Conservation (phyloP, 2,329 filamentous ascomycete genomes). For the Leptodontidium sp. region DNA sequence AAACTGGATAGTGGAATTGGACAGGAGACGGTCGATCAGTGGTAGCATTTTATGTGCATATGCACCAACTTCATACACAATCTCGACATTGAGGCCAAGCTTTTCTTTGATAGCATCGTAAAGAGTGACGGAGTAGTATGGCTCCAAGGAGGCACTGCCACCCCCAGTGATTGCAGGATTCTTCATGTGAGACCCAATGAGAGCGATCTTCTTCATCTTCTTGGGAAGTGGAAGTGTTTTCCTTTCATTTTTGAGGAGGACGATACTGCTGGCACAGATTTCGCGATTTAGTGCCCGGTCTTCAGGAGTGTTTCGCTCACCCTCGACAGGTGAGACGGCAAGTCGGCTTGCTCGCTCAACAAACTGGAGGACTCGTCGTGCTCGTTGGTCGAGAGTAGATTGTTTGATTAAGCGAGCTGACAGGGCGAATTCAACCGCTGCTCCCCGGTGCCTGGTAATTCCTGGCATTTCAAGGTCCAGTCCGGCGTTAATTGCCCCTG, state of each 20-base stretch:
- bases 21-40: constrained; percentile 60
- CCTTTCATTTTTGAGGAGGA: constrained; percentile 69
- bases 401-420: constrained; percentile 36
- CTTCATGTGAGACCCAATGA: constrained; percentile 63
- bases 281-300: constrained; percentile 57
- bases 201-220: constrained; percentile 51
- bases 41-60: constrained; percentile 71
- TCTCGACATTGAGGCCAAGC: constrained; percentile 33
- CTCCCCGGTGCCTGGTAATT: constrained; percentile 36
- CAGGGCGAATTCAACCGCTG: constrained; percentile 36
- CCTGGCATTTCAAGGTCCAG: constrained; percentile 53
- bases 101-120: constrained; percentile 45
- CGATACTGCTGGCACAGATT: constrained; percentile 65
- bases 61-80: constrained; percentile 63
- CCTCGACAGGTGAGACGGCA: constrained; percentile 33
- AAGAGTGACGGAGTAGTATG: constrained; percentile 47
- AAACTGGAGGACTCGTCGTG: constrained; percentile 36
- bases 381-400: constrained; percentile 36
- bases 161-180: constrained; percentile 47
- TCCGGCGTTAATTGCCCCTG: constrained; percentile 44
- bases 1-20: constrained; percentile 64
- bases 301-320: constrained; percentile 40
- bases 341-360: constrained; percentile 35
- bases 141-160: constrained; percentile 46
- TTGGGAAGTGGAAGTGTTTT: constrained; percentile 60